Percentiles rank a stretch among this genome's conserved stretches.
phyloP scores from a whole-genome alignment of 176 grass and related monocot genomes.

The Oryza meridionalis region DNA sequence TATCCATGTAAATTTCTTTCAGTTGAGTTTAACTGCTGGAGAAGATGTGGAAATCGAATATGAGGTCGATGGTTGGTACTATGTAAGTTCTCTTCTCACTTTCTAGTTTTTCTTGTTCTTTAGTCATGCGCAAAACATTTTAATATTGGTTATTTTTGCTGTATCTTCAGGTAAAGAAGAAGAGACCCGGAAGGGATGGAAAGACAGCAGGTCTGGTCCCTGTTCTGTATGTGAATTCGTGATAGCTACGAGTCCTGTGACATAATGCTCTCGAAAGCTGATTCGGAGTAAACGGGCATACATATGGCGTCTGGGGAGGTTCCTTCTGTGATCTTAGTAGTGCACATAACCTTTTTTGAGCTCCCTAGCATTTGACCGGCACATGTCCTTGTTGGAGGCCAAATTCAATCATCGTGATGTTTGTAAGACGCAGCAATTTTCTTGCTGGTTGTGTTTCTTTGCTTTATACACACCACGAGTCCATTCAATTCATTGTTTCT shows the following conservation, averaged over 20 bases:
- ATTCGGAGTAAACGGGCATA: conserved; percentile 4
- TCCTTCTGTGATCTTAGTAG: neutral
- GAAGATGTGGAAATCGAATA: conserved; percentile 98
- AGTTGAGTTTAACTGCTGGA: conserved; percentile 89
- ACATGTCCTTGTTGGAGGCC: neutral
- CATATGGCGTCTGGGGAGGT: neutral
- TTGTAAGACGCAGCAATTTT: neutral
- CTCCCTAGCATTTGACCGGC: conserved; percentile 10
- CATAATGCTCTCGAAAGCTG: conserved; percentile 1
- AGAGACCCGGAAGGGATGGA: conserved; percentile 96
- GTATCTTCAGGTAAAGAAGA: conserved; percentile 92
- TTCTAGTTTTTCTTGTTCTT: conserved; percentile 18
- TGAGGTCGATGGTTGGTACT: conserved; percentile 98
- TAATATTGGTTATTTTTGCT: neutral
- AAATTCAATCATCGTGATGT: neutral
- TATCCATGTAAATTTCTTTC: conserved; percentile 47
- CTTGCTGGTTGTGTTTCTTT: conserved; percentile 16
- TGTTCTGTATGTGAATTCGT: conserved; percentile 91
- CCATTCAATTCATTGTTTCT: conserved; percentile 47
- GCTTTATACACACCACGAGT: conserved; percentile 7
- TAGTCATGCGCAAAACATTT: neutral
- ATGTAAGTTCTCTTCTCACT: conserved; percentile 65
- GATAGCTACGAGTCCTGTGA: conserved; percentile 27
- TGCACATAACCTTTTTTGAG: neutral
- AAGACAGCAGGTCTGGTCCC: conserved; percentile 87